Base-by-base conservation (phyloP, 1,139 yeast genomes). In the Candida sp. region DNA sequence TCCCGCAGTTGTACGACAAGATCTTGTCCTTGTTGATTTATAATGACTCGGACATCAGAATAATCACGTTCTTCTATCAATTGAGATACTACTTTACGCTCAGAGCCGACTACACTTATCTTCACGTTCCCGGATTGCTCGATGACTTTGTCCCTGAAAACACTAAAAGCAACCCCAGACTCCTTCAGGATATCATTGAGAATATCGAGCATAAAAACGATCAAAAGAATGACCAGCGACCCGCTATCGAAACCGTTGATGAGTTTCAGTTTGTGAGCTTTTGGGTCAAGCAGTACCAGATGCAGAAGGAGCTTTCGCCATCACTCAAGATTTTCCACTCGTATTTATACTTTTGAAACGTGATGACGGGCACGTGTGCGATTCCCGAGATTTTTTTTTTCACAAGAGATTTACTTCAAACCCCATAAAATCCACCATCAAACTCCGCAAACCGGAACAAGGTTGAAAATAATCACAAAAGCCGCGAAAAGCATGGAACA, bases 81-180 rank as follows among this genome's bases (percentile, higher is more conserved):
- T 30, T 51, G 34, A 40, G 58, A 37, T 48, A 53, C 32, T 49
- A 48, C 35, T 56, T 46, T 43, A 33, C 46, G 9, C 26, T 46
- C 7, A 44, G 33, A 32, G 44, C 54, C 1, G 51, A 49, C 27
- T 56, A 51, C 37, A 51, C 53, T 27, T 51, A 54, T 37, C 48
- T 56, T 34, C 39, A 51, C 32, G 35, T 51, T 12, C 49, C 52
- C 2, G 46, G 41, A 6, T 42, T 49, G 26, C 45, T 54, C 39
- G 40, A 46, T 32, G 54, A 51, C 37, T 51, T 34, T 35, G 30
- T 32, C 32, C 38, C 46, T 6, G 40, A 25, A 8, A 32, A 7
- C 12, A 31, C 9, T 5, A 7, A 42, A 28, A 11, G 8, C 12
- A 28, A 12, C 26, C 43, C 22, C 25, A 31, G 17, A 17, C 17